Evolutionary conservation across 164 flowering plant species (phyloP).

Genomic region (Aristolochia contorta): DNA sequence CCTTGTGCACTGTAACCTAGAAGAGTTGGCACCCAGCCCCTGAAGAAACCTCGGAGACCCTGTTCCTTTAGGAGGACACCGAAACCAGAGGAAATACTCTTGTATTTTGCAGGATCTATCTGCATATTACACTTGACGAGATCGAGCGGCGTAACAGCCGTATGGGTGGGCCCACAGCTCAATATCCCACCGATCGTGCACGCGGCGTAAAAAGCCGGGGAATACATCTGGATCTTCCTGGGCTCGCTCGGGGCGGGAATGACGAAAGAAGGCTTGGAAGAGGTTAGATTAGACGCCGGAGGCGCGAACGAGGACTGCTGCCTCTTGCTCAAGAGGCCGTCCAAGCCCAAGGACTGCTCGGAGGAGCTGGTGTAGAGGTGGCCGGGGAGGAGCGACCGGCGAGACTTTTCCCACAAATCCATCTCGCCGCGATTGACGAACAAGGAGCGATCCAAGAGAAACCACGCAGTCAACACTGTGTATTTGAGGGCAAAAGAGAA

Average conservation of each 20-base stretch:
- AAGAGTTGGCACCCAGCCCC: conserved; percentile 87
- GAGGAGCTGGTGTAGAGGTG: no score
- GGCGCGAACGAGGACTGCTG: no score
- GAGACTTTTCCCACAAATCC: no score
- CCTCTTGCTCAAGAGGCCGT: no score
- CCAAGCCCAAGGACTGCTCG: no score
- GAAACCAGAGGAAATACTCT: conserved; percentile 60
- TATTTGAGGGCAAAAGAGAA: no score
- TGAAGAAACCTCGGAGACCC: conserved; percentile 63
- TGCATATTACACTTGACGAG: conserved; percentile 85
- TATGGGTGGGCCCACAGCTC: conserved; percentile 57
- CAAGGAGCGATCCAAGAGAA: no score
- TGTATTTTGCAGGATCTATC: conserved; percentile 80
- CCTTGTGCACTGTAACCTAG: conserved; percentile 92
- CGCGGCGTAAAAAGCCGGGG: conserved; percentile 58
- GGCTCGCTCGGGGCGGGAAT: conserved; percentile 56
- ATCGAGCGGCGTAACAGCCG: conserved; percentile 67
- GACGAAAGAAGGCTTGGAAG: conserved; percentile 12
- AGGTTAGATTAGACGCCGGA: background rate
- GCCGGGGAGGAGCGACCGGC: no score
- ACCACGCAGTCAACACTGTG: no score
- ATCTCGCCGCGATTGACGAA: no score
- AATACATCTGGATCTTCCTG: conserved; percentile 44
- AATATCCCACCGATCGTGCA: conserved; percentile 50
- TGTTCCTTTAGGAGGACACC: conserved; percentile 71